Percentiles rank a stretch among this genome's conserved stretches.
Conservation (phyloP, 805 yeast species). For the Candida tammaniensis region DNA sequence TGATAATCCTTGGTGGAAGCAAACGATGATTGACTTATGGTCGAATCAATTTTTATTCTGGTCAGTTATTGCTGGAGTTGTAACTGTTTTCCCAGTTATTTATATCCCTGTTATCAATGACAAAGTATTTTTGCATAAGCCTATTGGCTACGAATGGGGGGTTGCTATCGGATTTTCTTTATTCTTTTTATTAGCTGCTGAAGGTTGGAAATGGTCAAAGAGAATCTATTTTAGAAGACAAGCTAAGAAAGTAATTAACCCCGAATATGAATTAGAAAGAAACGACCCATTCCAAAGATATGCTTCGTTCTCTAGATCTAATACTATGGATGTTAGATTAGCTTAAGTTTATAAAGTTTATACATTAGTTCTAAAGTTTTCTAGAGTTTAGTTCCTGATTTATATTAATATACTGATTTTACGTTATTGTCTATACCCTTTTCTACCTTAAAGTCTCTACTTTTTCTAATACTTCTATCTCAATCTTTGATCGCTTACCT, state of each 20-base stretch:
- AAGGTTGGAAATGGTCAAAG: conserved; percentile 40
- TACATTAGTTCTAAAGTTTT: no score
- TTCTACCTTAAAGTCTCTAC: neutral
- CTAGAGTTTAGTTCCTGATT: no score
- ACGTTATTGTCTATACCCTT: neutral
- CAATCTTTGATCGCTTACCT: conserved; percentile 47
- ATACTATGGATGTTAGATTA: conserved; percentile 28
- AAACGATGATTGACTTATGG: conserved; percentile 34
- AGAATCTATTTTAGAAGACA: conserved; percentile 26
- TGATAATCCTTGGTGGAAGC: conserved; percentile 35
- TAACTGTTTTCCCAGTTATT: conserved; percentile 38
- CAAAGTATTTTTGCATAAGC: conserved; percentile 37
- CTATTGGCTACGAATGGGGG: conserved; percentile 41
- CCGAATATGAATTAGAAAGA: conserved; percentile 39
- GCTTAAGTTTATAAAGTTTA: neutral
- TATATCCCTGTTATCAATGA: conserved; percentile 40
- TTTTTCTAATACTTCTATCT: conserved; percentile 22
- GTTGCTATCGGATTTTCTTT: conserved; percentile 30
- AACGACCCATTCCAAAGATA: conserved; percentile 39
- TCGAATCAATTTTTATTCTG: conserved; percentile 35
- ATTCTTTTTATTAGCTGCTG: conserved; percentile 31
- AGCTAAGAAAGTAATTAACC: conserved; percentile 18
- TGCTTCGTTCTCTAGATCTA: conserved; percentile 38
- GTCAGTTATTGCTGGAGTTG: conserved; percentile 34
- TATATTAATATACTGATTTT: neutral